Percentiles rank a stretch among this genome's conserved stretches.
These are phyloP conservation scores for Fomitopsis pulvina DNA, from an alignment of 768 basidiomycete genomes.

Conservation along the genomic window DNA sequence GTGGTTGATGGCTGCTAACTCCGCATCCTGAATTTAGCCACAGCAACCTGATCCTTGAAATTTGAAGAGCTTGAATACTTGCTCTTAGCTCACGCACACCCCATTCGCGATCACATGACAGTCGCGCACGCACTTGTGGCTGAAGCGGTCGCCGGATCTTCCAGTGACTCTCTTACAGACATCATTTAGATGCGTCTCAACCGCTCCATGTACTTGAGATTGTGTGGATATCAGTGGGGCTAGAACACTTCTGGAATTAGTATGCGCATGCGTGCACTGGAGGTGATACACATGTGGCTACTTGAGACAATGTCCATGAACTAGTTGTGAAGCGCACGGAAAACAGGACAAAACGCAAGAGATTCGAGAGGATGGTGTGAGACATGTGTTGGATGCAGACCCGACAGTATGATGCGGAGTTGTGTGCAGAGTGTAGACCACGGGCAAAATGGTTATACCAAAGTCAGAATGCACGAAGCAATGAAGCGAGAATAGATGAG, in stretches of 20 bases:
- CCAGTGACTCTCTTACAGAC: no score
- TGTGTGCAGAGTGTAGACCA: not conserved
- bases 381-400: not conserved
- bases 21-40: no score
- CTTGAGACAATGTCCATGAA: not conserved
- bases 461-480: not conserved
- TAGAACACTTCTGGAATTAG: no score
- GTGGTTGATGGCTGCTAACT: no score
- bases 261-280: not conserved
- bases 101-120: not conserved
- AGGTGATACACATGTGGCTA: not conserved
- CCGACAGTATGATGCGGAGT: not conserved
- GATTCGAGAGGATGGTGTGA: not conserved
- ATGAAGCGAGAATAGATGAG: not conserved
- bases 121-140: no score
- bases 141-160: no score
- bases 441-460: not conserved
- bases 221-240: no score
- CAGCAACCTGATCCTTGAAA: no score
- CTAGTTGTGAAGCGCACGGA: no score
- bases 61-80: no score
- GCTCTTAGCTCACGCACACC: not conserved
- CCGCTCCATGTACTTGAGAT: no score
- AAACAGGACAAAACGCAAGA: not conserved
- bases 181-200: no score